A percentile compares a stretch with the other conserved stretches of the same genome.
Conservation (phyloP, 768 basidiomycete genomes). For the Rhodosporidiobolus odoratus region DNA sequence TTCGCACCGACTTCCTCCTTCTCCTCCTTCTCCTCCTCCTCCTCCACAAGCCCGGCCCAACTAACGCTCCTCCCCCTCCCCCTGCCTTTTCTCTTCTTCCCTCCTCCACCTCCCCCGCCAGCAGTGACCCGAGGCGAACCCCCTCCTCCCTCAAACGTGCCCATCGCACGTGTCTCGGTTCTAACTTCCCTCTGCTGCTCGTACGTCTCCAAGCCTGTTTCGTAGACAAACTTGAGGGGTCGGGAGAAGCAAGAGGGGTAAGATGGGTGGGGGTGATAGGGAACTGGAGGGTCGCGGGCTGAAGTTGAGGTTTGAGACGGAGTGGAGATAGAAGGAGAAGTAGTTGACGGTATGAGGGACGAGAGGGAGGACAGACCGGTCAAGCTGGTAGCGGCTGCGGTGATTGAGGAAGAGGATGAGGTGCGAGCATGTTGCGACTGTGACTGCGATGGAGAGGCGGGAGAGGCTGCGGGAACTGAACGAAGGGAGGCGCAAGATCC, state of each 20-base stretch:
- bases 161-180: neutral
- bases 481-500: no score
- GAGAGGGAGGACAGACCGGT: no score
- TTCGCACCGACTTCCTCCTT: no score
- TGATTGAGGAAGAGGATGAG: no score
- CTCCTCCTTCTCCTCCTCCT: neutral
- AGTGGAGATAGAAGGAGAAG: neutral
- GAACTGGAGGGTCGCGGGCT: neutral
- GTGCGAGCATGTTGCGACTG: no score
- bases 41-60: neutral
- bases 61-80: neutral
- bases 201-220: neutral
- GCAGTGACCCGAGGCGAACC: neutral
- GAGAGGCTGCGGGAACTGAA: no score
- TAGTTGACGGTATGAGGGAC: no score
- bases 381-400: no score
- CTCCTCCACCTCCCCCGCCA: neutral
- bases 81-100: neutral
- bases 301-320: neutral
- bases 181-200: neutral
- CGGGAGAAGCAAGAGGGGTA: neutral
- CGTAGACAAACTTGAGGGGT: neutral
- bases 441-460: no score
- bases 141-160: neutral
- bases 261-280: neutral